A percentile compares a stretch with the other conserved stretches of the same genome.
These are phyloP conservation scores for Leptographium wingfieldii DNA, from an alignment of 2,329 filamentous ascomycete species.

Conservation along the genomic window DNA sequence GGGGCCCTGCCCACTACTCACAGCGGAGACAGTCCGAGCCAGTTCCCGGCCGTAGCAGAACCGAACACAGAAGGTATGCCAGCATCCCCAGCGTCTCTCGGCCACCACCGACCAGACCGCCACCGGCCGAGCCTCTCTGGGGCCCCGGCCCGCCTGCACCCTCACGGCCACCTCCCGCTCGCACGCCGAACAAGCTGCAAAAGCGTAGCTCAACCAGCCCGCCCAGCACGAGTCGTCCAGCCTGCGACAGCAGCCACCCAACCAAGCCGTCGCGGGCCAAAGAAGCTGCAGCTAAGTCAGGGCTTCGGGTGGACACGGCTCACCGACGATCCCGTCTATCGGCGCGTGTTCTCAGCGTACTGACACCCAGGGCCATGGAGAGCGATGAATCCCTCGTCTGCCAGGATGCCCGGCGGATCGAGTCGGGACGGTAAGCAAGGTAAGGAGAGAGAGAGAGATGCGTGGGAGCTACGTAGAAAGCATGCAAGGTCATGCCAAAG, in stretches of 20 bases:
- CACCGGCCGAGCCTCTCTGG: neutral
- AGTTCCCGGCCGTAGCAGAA: too few relatives aligned
- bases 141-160: too few relatives aligned
- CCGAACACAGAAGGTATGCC: neutral
- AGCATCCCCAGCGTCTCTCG: neutral
- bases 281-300: neutral
- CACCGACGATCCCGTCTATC: neutral
- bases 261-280: neutral
- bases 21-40: too few relatives aligned
- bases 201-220: neutral
- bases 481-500: too few relatives aligned
- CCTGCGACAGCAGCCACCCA: neutral
- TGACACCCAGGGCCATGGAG: neutral
- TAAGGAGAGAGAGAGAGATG: too few relatives aligned
- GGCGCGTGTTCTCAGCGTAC: neutral
- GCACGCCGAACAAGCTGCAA: neutral
- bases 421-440: neutral
- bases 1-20: too few relatives aligned
- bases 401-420: conserved; percentile 2
- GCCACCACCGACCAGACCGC: neutral
- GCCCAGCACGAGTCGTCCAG: neutral
- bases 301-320: neutral
- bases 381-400: conserved; percentile 8
- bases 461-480: too few relatives aligned
- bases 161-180: neutral